Base-by-base conservation (phyloP, 2,329 filamentous ascomycete genomes). In the Aspergillus latus region DNA sequence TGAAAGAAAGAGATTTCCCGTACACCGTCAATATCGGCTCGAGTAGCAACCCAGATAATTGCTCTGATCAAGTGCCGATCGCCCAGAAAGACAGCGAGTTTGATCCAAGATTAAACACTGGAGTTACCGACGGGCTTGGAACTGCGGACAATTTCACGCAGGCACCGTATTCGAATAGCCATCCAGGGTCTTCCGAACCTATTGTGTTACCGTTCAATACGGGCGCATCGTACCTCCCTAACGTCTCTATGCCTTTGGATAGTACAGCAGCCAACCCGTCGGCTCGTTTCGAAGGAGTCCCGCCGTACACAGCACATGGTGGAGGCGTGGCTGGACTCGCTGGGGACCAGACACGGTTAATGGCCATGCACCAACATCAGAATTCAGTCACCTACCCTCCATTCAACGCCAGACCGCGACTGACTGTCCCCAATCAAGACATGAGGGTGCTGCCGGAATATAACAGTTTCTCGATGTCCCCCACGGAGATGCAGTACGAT, bases 1-100 rank as follows among this genome's bases (percentile, higher is more conserved):
- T 79, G 40, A 73, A 72, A 51, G 74, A 78, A 56, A 70, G 74
- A 58, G 70, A 73, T 40, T 66, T 77, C 44, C 68, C 71, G 13
- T 48, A 58, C 42, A 37, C 49, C 15, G 57, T 30, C 15, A 34
- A 49, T 54, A 55, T 30, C 37, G 48, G 51, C 46, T 48, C 56
- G 51, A 49, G 53, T 56, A 50, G 48, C 43, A 55, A 58, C 37
- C 30, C 55, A 16, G 42, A 54, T 52, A 37, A 50, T 39, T 56
- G 47, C 34, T 51, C 54, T 8, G 47, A 40, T 7, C 49, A 51
- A n/a, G 45, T 54, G 37, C 40, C 59, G 37, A 30, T 58, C 40
- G 11, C 45, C 21, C 46, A 55, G 16, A 51, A 57, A 54, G 36
- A 45, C 42, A 50, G 39, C 29, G 28, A 26, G 40, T 59, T 59